Evolutionary conservation across 2,329 filamentous ascomycete species (phyloP), one percentile per base, ranked within the genome.

Genomic region (Aspergillus eucalypticola): DNA sequence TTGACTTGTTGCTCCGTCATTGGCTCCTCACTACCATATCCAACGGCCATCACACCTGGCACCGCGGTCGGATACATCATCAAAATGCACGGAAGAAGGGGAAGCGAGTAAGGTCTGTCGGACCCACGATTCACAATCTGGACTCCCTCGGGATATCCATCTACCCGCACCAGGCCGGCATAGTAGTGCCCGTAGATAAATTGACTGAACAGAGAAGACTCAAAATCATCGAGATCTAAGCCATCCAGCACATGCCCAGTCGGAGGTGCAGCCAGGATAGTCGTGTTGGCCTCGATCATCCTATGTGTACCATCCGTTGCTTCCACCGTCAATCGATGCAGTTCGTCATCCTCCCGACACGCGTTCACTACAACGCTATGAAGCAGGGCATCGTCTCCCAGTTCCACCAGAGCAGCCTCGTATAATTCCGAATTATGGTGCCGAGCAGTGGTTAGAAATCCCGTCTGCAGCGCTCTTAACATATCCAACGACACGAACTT

Each of bases 371-470:
- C 76, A 0, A 67, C 74, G 51, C 73, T 76, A 10, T 70, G 69
- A 58, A 75, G 75, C 8, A 80, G 63, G 1, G 79, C 73, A 27
- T 79, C 76, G 1, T 69, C 56, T 8, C 72, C 73, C 1, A 82
- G 69, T 25, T 73, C 67, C 1, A 56, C 39, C 10, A 70, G 69
- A 13, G 80, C 75, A 4, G 69, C 71, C 46, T 76, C 73, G 59
- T 80, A 82, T 1, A 82, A 58, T 13, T 65, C 64, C 15, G 78
- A 73, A 53, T 77, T 76, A 64, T 79, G 78, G 32, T 72, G 64
- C 1, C 77, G 73, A 2, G 73, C 70, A 17, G 74, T 76, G 4
- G 69, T 67, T 7, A 70, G 60, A 29, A 70, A 67, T 3, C 61
- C 64, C 8, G 67, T 72, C 42, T 71, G 65, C 19, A 79, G 68